Evolutionary conservation across 495 filamentous ascomycete species (phyloP).

Genomic region (Talaromyces adpressus): DNA sequence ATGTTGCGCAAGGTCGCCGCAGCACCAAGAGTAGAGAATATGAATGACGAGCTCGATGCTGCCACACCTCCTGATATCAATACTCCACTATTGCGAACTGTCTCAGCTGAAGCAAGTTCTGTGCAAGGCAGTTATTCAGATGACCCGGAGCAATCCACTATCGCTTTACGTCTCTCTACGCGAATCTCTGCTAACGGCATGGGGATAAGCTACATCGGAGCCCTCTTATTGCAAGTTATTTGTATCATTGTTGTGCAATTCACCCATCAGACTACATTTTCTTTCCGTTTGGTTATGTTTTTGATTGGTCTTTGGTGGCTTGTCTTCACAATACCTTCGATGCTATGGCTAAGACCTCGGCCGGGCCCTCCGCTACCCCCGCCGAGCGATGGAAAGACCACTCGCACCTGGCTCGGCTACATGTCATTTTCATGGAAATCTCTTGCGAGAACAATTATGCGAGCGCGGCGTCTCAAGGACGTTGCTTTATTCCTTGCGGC

Average conservation of each 20-base stretch:
- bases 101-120: not conserved
- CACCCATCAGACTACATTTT: constrained; percentile 68
- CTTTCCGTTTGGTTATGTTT: constrained; percentile 76
- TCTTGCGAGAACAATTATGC: constrained; percentile 68
- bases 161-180: constrained; percentile 53
- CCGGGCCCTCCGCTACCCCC: constrained; percentile 71
- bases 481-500: constrained; percentile 80
- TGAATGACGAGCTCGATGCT: not conserved
- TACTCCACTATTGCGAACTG: constrained; percentile 21
- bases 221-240: constrained; percentile 68
- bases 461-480: constrained; percentile 76
- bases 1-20: constrained; percentile 15
- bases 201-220: constrained; percentile 83
- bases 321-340: constrained; percentile 80
- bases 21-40: not conserved
- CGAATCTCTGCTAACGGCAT: constrained; percentile 85
- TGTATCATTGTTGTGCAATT: constrained; percentile 64
- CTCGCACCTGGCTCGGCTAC: constrained; percentile 51
- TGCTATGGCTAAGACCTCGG: constrained; percentile 81
- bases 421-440: constrained; percentile 78
- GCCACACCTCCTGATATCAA: not conserved
- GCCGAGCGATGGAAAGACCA: constrained; percentile 26
- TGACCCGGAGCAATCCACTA: constrained; percentile 7
- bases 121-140: not conserved
- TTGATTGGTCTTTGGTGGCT: constrained; percentile 94